Evolutionary conservation across 352 stramenopile species (phyloP), one percentile per base, ranked within the genome.

Genomic region (Phytophthora cryptogea): DNA sequence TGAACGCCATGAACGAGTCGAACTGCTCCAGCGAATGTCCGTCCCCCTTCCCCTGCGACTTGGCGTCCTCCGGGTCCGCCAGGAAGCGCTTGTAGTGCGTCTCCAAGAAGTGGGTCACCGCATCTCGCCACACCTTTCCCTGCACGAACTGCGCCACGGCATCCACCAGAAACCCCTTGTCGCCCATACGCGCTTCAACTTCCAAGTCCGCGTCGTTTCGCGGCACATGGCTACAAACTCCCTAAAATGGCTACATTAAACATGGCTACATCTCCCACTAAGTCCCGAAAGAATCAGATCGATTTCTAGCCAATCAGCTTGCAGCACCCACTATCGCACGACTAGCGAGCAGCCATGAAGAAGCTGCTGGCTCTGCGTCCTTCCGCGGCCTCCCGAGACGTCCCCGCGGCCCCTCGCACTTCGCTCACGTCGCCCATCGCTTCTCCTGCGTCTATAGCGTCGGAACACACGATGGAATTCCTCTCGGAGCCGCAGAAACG

Each of bases 91-190:
- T 59, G 16, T 76, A 89, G 42, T 93, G 69, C n/a, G 49, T 52
- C 44, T 83, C 64, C 20, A 93, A 64, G 57, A 91, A 93, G 23
- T 60, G 58, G 1, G 55, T 72, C 16, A 93, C 66, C 0, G 66
- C 56, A 28, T 88, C 62, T 7, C 79, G 65, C 83, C 83, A 91
- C 47, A 6, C 42, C 8, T 49, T 56, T 17, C 76, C 78, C 62
- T 90, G 72, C 33, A 93, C 54, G 51, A 89, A 93, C 62, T 93
- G 74, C 48, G 74, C 76, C 30, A 90, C 74, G 0, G 81, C 83
- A 52, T 91, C 83, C 42, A 93, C 63, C 32, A 93, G 59, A 57
- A 93, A 93, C 13, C 80, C 76, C 40, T 86, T 89, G n/a, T 81
- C 69, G 20, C 14, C 40, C 52, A 66, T 66, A 31, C 16, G 23